These are phyloP conservation scores for Pestalotiopsis sp. DNA, from an alignment of 2,329 filamentous ascomycete species.

Conservation along the genomic window DNA sequence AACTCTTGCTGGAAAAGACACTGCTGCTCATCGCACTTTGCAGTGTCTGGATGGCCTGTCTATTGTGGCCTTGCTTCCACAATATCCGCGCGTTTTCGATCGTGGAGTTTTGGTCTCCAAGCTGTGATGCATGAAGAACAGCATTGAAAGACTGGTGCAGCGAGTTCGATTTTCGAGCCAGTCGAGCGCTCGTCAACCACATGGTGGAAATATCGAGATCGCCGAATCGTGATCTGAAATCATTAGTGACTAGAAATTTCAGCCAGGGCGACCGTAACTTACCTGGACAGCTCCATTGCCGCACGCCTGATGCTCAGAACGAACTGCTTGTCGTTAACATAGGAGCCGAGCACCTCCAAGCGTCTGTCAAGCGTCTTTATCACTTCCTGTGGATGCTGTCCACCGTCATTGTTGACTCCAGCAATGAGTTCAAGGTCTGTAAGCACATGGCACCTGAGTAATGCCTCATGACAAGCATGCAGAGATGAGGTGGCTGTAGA, in stretches of 20 bases:
- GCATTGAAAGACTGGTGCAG: constrained; percentile 91
- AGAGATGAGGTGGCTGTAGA: constrained; percentile 78
- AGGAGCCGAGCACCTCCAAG: constrained; percentile 88
- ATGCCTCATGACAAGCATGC: constrained; percentile 79
- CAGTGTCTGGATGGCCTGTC: constrained; percentile 91
- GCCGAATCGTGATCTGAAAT: constrained; percentile 58
- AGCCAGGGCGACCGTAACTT: constrained; percentile 31
- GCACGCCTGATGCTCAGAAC: constrained; percentile 84
- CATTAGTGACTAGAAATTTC: constrained; percentile 30
- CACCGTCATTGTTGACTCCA: constrained; percentile 44
- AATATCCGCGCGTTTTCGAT: constrained; percentile 93
- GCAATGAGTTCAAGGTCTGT: constrained; percentile 84
- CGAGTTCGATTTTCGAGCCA: constrained; percentile 84
- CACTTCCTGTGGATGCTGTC: constrained; percentile 40
- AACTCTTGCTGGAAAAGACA: constrained; percentile 63
- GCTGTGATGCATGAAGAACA: constrained; percentile 82
- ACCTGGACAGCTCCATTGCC: constrained; percentile 79
- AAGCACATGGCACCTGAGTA: constrained; percentile 85
- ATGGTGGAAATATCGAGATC: constrained; percentile 77
- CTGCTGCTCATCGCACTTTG: constrained; percentile 83
- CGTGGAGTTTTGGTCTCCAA: constrained; percentile 84
- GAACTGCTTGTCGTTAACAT: constrained; percentile 92
- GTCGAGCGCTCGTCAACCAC: constrained; percentile 83
- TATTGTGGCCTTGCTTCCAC: constrained; percentile 91
- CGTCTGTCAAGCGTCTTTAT: constrained; percentile 69